Percentiles rank a stretch among this genome's conserved stretches.
These are phyloP conservation scores for Atractiella rhizophila DNA, from an alignment of 768 basidiomycete genomes.

Conservation along the genomic window DNA sequence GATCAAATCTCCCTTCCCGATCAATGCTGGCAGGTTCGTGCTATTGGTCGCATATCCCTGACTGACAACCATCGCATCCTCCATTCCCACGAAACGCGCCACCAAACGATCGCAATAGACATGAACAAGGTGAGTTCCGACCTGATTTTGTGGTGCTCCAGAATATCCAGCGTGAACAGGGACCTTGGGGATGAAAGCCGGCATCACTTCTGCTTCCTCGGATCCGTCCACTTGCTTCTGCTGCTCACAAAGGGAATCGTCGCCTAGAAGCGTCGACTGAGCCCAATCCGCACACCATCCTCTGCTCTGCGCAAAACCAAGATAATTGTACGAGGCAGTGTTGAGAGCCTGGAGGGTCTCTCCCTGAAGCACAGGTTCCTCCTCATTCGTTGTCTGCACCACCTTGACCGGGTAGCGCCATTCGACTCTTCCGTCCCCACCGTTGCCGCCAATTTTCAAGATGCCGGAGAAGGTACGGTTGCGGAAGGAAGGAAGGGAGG, in stretches of 20 bases:
- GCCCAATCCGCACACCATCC: slow-evolving; percentile 88
- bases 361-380: too few species aligned
- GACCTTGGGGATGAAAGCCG: too few species aligned
- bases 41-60: slow-evolving; percentile 97
- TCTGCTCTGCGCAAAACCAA: slow-evolving; percentile 80
- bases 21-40: slow-evolving; percentile 72
- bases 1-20: slow-evolving; percentile 68
- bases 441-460: too few species aligned
- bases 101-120: slow-evolving; percentile 56
- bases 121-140: slow-evolving; percentile 69
- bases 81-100: slow-evolving; percentile 65
- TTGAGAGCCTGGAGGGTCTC: slow-evolving; percentile 64
- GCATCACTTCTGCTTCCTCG: slow-evolving; percentile 63
- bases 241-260: too few species aligned
- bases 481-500: slow-evolving; percentile 50
- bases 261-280: too few species aligned
- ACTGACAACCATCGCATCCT: slow-evolving; percentile 67
- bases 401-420: too few species aligned
- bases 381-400: too few species aligned
- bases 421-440: too few species aligned
- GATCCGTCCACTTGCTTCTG: too few species aligned
- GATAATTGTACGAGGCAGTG: slow-evolving; percentile 95
- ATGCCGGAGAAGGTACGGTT: slow-evolving; percentile 60
- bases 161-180: slow-evolving; percentile 63
- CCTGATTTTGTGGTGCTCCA: slow-evolving; percentile 53